Conservation (phyloP, 352 stramenopile species). For the Pythium guiyangense region DNA sequence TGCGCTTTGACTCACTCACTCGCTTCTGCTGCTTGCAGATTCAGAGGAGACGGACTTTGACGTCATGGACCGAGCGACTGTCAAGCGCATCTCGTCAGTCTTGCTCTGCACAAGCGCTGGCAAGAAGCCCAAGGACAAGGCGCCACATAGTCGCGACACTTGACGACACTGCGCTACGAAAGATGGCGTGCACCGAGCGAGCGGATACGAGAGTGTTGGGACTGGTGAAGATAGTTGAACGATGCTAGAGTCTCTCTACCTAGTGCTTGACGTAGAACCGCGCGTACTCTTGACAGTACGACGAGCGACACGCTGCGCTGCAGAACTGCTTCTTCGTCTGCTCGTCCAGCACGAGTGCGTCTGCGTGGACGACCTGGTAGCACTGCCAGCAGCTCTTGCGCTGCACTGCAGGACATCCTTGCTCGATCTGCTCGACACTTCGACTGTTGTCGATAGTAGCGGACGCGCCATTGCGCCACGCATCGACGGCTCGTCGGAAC, state of each 20-base stretch:
- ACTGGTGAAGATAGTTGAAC: too few relatives aligned
- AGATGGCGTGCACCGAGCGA: too few relatives aligned
- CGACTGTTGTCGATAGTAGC: conserved; percentile 2
- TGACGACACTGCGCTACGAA: not conserved
- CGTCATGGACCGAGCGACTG: conserved; percentile 74
- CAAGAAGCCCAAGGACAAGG: conserved; percentile 45
- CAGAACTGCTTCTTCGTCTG: conserved; percentile 58
- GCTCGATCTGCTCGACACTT: conserved; percentile 42
- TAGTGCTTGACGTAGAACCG: conserved; percentile 37
- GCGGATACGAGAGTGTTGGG: not conserved
- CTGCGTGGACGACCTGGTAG: conserved; percentile 46
- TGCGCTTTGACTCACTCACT: not conserved
- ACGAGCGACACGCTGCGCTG: conserved; percentile 23
- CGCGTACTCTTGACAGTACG: conserved; percentile 49
- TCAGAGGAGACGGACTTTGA: conserved; percentile 53
- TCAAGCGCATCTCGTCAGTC: conserved; percentile 76
- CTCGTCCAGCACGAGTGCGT: conserved; percentile 36
- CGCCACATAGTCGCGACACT: not conserved
- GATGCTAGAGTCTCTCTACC: not conserved
- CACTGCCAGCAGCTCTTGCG: conserved; percentile 82
- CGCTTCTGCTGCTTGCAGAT: conserved; percentile 19
- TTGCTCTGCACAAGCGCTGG: conserved; percentile 49
- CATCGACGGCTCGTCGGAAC: conserved; percentile 53
- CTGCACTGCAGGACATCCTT: conserved; percentile 28
- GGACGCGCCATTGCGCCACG: conserved; percentile 40